These are phyloP conservation scores for Dichotomocladium elegans DNA, from an alignment of 371 early-diverging fungal species.

Conservation along the genomic window DNA sequence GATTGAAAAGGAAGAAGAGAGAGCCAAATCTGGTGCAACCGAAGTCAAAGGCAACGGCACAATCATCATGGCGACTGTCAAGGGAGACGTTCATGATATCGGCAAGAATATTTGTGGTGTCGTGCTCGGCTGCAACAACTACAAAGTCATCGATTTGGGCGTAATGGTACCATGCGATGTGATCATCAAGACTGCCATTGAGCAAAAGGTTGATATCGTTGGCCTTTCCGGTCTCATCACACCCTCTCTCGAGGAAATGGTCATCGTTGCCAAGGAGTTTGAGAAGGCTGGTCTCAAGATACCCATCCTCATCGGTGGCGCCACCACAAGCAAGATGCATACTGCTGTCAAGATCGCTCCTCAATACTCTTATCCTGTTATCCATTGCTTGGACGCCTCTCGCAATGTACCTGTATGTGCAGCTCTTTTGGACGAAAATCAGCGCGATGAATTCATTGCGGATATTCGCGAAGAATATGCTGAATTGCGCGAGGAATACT, in stretches of 20 bases:
- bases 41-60: constrained; percentile 63
- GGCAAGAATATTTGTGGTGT: constrained; percentile 94
- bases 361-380: constrained; percentile 64
- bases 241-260: constrained; percentile 94
- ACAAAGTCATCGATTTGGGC: constrained; percentile 88
- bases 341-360: constrained; percentile 95
- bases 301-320: constrained; percentile 91
- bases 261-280: constrained; percentile 87
- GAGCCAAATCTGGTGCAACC: constrained; percentile 39
- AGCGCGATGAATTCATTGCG: constrained; percentile 74
- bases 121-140: constrained; percentile 94
- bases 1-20: constrained; percentile 70
- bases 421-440: constrained; percentile 73
- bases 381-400: constrained; percentile 80
- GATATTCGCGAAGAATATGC: constrained; percentile 91
- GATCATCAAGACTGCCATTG: constrained; percentile 82
- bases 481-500: constrained; percentile 90
- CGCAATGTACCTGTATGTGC: constrained; percentile 80
- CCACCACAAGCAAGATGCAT: constrained; percentile 93
- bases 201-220: constrained; percentile 85
- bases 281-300: constrained; percentile 82
- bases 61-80: constrained; percentile 90
- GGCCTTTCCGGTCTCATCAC: constrained; percentile 92
- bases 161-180: constrained; percentile 92
- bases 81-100: constrained; percentile 89